Base-by-base conservation (phyloP, 2,329 filamentous ascomycete genomes). In the Fusarium sp. region DNA sequence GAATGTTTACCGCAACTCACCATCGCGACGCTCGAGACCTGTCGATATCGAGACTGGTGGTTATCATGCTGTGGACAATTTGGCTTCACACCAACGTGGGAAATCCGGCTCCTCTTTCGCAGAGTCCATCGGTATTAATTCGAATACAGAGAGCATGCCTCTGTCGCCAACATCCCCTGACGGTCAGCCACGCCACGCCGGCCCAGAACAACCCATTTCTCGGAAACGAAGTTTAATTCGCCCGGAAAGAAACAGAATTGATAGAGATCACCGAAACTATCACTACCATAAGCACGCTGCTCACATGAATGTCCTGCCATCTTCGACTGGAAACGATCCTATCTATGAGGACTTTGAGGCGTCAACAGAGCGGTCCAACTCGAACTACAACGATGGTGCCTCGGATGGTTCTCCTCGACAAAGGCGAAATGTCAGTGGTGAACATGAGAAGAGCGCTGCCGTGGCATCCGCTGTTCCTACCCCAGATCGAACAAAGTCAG, bases 271-370 rank as follows among this genome's bases (percentile, higher is more conserved):
- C 77, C 94, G 94, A 15, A 97, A 98, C 79, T 99, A 97, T 77
- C 88, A 97, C 81, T 99, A 99, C 80, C 90, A 93, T 72, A 92
- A 97, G 78, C 94, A 97, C 87, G 94, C 97, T 11, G 92, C 94
- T 74, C 92, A 95, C 69, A 97, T 99, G 94, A 86, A 91, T 57
- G 91, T 94, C 7, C 85, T 93, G 69, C 96, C 97, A 1, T 98
- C 96, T 1, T 92, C 93, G 8, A 98, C 96, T 0, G 96, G 96
- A 64, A 92, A 97, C 73, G 94, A 98, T 74, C 93, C 94, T 4
- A 88, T 97, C 53, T 80, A 92, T 56, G 95, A 97, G 79, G 91
- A 93, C 62, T 80, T 92, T 20, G 92, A 92, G 58, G 90, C 85
- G 63, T 87, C 86, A 23, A 90, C 84, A 38, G 82, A 90, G 74